Conservation (phyloP, 768 basidiomycete species). For the Boletus eberwhitei region DNA sequence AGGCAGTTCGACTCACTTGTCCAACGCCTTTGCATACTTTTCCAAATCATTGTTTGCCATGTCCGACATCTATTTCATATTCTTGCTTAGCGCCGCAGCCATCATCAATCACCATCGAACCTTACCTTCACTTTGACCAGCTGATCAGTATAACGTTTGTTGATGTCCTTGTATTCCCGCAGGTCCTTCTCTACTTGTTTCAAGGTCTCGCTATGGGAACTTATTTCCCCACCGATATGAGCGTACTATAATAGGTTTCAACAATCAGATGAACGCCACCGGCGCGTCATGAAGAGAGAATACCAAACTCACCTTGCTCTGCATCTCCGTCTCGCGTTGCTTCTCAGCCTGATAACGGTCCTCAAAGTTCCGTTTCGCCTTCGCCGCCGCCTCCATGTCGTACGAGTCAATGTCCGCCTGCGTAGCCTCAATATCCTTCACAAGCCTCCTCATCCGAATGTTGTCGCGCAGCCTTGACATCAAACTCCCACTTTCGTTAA, state of each 20-base stretch:
- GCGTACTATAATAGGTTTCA: slow-evolving; percentile 52
- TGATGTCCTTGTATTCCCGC: slow-evolving; percentile 82
- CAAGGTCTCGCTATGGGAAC: slow-evolving; percentile 64
- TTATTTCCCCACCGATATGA: slow-evolving; percentile 81
- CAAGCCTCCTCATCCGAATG: slow-evolving; percentile 67
- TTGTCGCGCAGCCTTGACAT: slow-evolving; percentile 79
- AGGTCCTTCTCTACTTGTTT: slow-evolving; percentile 66
- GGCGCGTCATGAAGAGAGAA: slow-evolving; percentile 3
- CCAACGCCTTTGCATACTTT: slow-evolving; percentile 95
- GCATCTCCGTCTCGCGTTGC: slow-evolving; percentile 66
- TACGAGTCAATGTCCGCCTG: slow-evolving; percentile 68
- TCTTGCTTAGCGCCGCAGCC: not conserved
- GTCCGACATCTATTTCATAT: slow-evolving; percentile 74
- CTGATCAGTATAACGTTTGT: slow-evolving; percentile 84
- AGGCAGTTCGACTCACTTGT: slow-evolving; percentile 60
- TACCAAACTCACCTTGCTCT: slow-evolving; percentile 51
- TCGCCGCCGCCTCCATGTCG: slow-evolving; percentile 85
- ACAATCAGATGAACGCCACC: not conserved
- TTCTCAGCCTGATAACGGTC: slow-evolving; percentile 72
- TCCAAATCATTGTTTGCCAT: slow-evolving; percentile 97
- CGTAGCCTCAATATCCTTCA: slow-evolving; percentile 60
- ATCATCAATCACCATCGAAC: not conserved
- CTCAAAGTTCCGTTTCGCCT: slow-evolving; percentile 81
- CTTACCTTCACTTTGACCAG: slow-evolving; percentile 90
- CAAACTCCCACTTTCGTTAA: slow-evolving; percentile 69